phyloP scores from a whole-genome alignment of 306 rosid species.

The Quercus wislizeni region DNA sequence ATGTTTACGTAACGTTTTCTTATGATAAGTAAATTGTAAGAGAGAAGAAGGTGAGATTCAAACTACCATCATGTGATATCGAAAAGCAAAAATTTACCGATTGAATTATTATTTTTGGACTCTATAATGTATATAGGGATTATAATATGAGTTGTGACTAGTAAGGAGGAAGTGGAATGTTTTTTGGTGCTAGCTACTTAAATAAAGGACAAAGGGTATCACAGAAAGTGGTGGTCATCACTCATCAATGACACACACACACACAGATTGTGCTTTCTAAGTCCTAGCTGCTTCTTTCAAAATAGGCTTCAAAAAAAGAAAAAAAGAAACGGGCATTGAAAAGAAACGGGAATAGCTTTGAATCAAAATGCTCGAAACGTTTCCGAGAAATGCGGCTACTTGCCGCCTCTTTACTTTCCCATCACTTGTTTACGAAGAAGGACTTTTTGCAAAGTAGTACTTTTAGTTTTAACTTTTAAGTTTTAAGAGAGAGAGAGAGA shows the following conservation, averaged over 20 bases:
- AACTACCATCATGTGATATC: no score
- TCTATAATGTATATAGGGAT: no score
- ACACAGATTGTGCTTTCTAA: no score
- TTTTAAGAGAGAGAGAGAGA: neutral
- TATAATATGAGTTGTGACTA: no score
- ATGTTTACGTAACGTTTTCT: no score
- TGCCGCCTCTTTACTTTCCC: constrained; percentile 80
- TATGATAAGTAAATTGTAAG: no score
- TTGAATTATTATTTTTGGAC: no score
- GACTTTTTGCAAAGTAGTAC: neutral
- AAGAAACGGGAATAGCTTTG: neutral
- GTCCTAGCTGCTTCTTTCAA: neutral
- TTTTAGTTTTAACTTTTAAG: neutral
- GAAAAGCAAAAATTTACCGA: no score
- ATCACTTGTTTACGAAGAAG: constrained; percentile 34
- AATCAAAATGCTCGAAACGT: constrained; percentile 43
- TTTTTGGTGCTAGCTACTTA: neutral
- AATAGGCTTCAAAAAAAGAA: neutral
- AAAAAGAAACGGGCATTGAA: neutral
- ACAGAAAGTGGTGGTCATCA: neutral
- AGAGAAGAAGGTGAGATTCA: no score
- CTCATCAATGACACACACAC: neutral
- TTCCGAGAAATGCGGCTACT: constrained; percentile 90
- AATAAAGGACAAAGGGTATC: neutral
- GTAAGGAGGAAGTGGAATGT: no score